Evolutionary conservation across 805 yeast species (phyloP), one percentile per base, ranked within the genome.

Genomic region (Pichia insulana): DNA sequence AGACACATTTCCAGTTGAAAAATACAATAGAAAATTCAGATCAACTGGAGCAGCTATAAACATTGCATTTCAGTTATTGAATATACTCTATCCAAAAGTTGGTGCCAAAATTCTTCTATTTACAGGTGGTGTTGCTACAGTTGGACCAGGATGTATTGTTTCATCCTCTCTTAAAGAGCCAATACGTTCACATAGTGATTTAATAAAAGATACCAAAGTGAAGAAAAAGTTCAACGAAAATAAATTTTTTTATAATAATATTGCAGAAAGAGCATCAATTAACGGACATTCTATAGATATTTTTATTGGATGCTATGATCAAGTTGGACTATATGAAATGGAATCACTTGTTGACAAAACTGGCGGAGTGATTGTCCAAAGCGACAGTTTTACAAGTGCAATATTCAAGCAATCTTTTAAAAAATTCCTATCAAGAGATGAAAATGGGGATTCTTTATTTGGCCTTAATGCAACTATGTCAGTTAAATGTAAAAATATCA

Each of bases 231-330:
- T 64, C 42, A 67, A 67, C 38, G 57, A 66, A 22, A 76, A 78
- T 4, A 63, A 61, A 37, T 57, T 61, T 37, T 78, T 65, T 52
- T 80, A 77, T 56, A 63, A 65, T 8, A 60, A 62, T 8, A 56
- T 80, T n/a, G 73, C 83, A 3, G 62, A 65, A 20, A 56, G 54
- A 15, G 64, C 76, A 18, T 68, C 76, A 0, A 48, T 61, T 4
- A 67, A 70, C 47, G 83, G 84, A 1, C 71, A 76, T 41, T 64
- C 78, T 6, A 64, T 78, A 36, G 74, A 77, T 51, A 56, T 78
- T 17, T 78, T 78, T 49, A 70, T 77, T 44, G 86, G 86, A 13
- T 70, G 80, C 11, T 79, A 79, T 55, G 86, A 80, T 57, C 87
- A 80, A 57, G 69, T 78, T 35, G 87, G 87, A 0, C 62, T 80